Conservation (phyloP, 805 yeast genomes). For the Sungouiozyma ichnusensis region DNA sequence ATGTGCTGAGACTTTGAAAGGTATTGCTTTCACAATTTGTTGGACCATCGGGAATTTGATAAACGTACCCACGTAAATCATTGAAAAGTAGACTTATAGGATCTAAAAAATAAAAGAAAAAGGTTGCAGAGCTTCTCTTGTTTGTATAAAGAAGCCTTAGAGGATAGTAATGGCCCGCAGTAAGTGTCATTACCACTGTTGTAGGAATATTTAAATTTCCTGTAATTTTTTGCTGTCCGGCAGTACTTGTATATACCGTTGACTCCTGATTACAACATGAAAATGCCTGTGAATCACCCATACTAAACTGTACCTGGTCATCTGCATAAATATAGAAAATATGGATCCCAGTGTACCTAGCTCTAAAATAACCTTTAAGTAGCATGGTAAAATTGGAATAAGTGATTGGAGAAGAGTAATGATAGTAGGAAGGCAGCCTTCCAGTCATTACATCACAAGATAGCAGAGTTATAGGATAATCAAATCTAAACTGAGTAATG, state of each 20-base stretch:
- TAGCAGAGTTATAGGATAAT: neutral
- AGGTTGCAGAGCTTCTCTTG: conserved; percentile 3
- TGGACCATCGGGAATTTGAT: conserved; percentile 1
- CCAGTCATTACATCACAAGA: neutral
- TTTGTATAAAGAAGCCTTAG: conserved; percentile 14
- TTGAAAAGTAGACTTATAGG: conserved; percentile 8
- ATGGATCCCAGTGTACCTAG: conserved; percentile 25
- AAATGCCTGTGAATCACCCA: conserved; percentile 26
- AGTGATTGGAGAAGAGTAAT: conserved; percentile 3
- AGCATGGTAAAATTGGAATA: conserved; percentile 10
- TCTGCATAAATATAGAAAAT: conserved; percentile 20
- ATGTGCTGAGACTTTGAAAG: neutral
- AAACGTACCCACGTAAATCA: conserved; percentile 6
- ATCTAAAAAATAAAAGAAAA: conserved; percentile 4
- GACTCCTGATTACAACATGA: conserved; percentile 23
- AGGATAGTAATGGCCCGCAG: conserved; percentile 19
- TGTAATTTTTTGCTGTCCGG: conserved; percentile 2
- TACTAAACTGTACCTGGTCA: conserved; percentile 24
- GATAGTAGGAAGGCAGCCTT: neutral
- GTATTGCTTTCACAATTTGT: neutral
- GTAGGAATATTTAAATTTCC: neutral
- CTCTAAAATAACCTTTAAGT: conserved; percentile 17
- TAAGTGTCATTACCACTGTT: conserved; percentile 4
- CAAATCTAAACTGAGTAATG: neutral
- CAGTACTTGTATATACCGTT: conserved; percentile 2